Evolutionary conservation across 768 basidiomycete genomes (phyloP).

Genomic region (Galerina sulciceps): DNA sequence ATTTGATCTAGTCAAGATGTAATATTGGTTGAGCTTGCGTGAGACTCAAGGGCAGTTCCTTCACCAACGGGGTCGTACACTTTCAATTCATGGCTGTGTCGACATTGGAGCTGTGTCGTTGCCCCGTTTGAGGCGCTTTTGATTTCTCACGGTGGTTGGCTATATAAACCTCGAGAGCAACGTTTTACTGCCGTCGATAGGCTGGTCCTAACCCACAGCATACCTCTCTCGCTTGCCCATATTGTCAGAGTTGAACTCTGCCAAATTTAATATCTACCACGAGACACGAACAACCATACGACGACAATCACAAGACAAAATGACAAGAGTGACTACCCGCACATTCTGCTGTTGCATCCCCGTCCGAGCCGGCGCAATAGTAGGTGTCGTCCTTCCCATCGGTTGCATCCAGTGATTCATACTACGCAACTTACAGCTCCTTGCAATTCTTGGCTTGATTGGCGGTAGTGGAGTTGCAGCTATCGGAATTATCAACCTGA

Average conservation of each 20-base stretch:
- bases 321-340: slow-evolving; percentile 41
- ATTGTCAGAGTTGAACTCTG: slow-evolving; percentile 35
- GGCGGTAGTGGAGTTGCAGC: slow-evolving; percentile 45
- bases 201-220: slow-evolving; percentile 49
- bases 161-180: slow-evolving; percentile 36
- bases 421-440: slow-evolving; percentile 30
- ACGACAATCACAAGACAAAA: slow-evolving; percentile 20
- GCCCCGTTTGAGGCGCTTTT: slow-evolving; percentile 17
- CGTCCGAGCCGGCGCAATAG: slow-evolving; percentile 50
- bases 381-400: slow-evolving; percentile 25
- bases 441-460: slow-evolving; percentile 47
- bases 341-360: slow-evolving; percentile 58
- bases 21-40: too few species aligned
- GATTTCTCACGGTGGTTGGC: slow-evolving; percentile 24
- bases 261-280: slow-evolving; percentile 11
- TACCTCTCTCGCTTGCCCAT: slow-evolving; percentile 17
- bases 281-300: slow-evolving; percentile 14
- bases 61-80: not conserved
- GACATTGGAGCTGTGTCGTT: slow-evolving; percentile 5
- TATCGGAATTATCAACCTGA: slow-evolving; percentile 39
- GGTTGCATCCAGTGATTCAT: not conserved
- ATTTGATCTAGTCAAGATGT: too few species aligned
- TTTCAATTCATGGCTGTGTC: slow-evolving; percentile 9
- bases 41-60: too few species aligned
- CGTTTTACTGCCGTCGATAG: slow-evolving; percentile 32